These are phyloP conservation scores for Fusarium luffae DNA, from an alignment of 2,329 filamentous ascomycete species.

Conservation along the genomic window DNA sequence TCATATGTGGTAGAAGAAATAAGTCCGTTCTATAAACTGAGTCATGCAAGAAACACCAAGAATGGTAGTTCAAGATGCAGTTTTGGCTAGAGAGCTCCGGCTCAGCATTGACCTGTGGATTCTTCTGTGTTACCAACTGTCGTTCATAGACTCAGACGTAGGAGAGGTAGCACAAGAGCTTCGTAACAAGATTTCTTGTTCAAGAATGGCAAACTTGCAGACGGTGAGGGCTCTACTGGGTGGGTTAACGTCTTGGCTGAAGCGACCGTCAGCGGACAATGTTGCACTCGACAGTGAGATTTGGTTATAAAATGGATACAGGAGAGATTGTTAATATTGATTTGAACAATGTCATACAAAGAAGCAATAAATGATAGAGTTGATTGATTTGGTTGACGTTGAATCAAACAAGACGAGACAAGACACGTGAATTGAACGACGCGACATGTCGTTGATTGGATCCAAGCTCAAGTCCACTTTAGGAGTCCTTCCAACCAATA, in stretches of 20 bases:
- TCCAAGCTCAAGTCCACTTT: conserved; percentile 27
- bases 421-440: conserved; percentile 6
- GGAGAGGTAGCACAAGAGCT: not conserved
- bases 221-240: not conserved
- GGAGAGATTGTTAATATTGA: not conserved
- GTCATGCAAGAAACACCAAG: not conserved
- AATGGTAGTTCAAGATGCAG: not conserved
- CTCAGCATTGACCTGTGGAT: conserved; percentile 4
- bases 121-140: not conserved
- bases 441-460: conserved; percentile 25
- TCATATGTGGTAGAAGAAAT: not conserved
- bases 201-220: conserved; percentile 1
- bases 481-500: conserved; percentile 25
- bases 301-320: not conserved
- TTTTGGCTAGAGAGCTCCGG: not conserved
- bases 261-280: not conserved
- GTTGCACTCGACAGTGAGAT: not conserved
- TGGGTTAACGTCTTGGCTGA: not conserved
- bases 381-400: not conserved
- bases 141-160: not conserved
- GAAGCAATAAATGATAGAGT: too few species aligned
- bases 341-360: not conserved
- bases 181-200: not conserved
- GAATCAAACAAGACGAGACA: not conserved
- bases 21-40: not conserved